phyloP scores from a whole-genome alignment of 495 filamentous ascomycete genomes.

The Pseudotulostoma volvatum region DNA sequence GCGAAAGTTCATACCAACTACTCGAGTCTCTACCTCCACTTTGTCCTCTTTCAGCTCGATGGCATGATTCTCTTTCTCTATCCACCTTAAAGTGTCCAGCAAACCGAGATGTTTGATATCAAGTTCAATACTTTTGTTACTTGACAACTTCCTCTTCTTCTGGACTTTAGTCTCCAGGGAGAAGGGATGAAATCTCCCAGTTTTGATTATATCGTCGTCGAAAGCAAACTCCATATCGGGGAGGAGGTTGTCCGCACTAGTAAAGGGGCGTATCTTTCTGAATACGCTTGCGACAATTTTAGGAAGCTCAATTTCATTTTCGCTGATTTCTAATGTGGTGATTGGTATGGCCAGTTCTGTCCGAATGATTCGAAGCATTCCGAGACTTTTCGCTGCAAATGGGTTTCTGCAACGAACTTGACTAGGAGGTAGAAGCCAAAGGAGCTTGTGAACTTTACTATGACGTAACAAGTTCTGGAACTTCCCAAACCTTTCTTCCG shows the following conservation, averaged over 20 bases:
- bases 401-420: neutral
- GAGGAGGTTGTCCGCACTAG: too few species aligned
- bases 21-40: neutral
- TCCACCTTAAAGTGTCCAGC: neutral
- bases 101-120: neutral
- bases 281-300: too few species aligned
- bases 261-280: too few species aligned
- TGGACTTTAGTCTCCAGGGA: neutral
- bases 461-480: constrained; percentile 8
- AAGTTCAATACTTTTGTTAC: neutral
- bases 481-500: constrained; percentile 2
- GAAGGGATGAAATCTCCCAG: constrained; percentile 1
- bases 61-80: neutral
- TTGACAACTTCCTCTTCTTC: neutral
- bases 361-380: neutral
- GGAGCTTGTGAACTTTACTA: neutral
- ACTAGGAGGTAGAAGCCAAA: constrained; percentile 1
- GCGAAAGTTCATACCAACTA: neutral
- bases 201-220: neutral
- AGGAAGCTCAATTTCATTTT: neutral
- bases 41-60: neutral
- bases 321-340: neutral
- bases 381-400: constrained; percentile 1
- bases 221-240: constrained; percentile 1
- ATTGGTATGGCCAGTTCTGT: neutral